Percentiles rank a stretch among this genome's conserved stretches.
Conservation (phyloP, 495 filamentous ascomycete species). For the Hypomontagnella monticulosa region DNA sequence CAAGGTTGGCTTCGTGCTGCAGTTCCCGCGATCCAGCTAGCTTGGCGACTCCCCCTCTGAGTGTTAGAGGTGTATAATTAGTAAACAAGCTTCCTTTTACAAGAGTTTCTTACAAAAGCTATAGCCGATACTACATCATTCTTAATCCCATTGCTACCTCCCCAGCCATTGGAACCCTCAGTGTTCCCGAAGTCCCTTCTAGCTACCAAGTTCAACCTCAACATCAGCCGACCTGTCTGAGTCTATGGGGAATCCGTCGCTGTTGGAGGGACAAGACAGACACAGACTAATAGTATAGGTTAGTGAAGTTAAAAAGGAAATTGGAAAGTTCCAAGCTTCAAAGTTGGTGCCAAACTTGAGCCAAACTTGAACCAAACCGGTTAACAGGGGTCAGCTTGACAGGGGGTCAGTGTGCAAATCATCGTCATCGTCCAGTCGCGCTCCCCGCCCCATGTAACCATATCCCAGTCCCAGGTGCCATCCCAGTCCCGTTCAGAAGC, state of each 20-base stretch:
- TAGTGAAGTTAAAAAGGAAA: slow-evolving; percentile 29
- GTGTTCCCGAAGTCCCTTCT: background rate
- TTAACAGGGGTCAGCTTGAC: slow-evolving; percentile 27
- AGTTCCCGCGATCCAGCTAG: background rate
- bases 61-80: too few relatives aligned
- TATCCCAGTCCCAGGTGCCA: slow-evolving; percentile 13
- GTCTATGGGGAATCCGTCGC: slow-evolving; percentile 6
- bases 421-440: slow-evolving; percentile 33
- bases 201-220: background rate
- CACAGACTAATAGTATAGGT: slow-evolving; percentile 10
- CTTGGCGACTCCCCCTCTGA: too few relatives aligned
- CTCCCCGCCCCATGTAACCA: slow-evolving; percentile 12
- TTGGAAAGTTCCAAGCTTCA: slow-evolving; percentile 38
- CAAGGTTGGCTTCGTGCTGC: background rate
- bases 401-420: slow-evolving; percentile 28
- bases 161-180: background rate
- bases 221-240: slow-evolving; percentile 12
- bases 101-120: too few relatives aligned
- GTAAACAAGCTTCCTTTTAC: too few relatives aligned
- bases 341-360: too few relatives aligned
- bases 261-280: slow-evolving; percentile 5
- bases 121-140: too few relatives aligned
- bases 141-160: too few relatives aligned
- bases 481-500: slow-evolving; percentile 27
- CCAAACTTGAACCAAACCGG: slow-evolving; percentile 19